These are phyloP conservation scores for Ganoderma sinense DNA, from an alignment of 1,284 basidiomycete genomes.

Conservation along the genomic window DNA sequence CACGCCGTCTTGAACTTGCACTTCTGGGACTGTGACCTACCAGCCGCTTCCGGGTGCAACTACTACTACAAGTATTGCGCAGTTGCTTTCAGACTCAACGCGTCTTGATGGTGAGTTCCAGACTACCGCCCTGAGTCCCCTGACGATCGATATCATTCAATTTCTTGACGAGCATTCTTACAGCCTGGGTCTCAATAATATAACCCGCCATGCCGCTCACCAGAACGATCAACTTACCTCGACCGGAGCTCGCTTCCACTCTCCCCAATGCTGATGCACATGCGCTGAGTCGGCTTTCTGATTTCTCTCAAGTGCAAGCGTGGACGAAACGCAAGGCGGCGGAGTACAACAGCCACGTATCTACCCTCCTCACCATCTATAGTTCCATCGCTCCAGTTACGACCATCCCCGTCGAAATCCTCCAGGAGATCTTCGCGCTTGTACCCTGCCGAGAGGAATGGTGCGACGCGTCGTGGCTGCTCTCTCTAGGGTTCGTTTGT, in stretches of 20 bases:
- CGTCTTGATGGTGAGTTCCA: too few relatives aligned
- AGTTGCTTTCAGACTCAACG: too few relatives aligned
- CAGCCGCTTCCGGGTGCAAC: too few relatives aligned
- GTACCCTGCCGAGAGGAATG: neutral
- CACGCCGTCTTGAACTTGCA: too few relatives aligned
- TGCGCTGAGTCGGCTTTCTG: neutral
- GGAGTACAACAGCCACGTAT: neutral
- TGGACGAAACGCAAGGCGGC: neutral
- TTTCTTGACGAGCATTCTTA: too few relatives aligned
- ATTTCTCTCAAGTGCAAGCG: neutral
- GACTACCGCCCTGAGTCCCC: too few relatives aligned
- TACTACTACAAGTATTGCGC: too few relatives aligned
- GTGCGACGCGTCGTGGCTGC: neutral
- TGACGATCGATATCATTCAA: too few relatives aligned
- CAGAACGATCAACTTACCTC: too few relatives aligned
- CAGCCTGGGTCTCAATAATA: too few relatives aligned
- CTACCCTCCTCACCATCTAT: neutral
- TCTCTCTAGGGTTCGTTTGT: slow-evolving; percentile 1
- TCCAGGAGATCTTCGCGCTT: neutral
- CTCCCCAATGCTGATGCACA: neutral
- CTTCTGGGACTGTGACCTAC: too few relatives aligned
- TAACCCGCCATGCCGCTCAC: too few relatives aligned
- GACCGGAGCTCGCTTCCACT: neutral
- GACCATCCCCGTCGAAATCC: slow-evolving; percentile 6
- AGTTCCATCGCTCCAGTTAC: neutral